Conservation (phyloP, 768 basidiomycete species). For the Boletus vinaceobasis region DNA sequence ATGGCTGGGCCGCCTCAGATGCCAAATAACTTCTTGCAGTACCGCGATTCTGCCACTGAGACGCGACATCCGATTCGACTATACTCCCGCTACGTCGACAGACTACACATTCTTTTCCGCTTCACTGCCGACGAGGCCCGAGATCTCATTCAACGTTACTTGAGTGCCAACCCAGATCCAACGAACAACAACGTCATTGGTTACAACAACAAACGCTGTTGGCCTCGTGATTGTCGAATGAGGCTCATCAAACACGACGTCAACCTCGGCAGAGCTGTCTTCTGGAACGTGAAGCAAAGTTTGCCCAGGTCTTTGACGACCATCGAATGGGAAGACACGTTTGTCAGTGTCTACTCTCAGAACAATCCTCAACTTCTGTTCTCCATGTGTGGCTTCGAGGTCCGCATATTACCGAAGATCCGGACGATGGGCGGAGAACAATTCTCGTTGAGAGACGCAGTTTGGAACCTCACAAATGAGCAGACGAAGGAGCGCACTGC, state of each 20-base stretch:
- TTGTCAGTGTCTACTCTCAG: conserved; percentile 94
- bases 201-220: conserved; percentile 98
- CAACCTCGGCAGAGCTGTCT: conserved; percentile 95
- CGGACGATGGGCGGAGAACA: conserved; percentile 94
- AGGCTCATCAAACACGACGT: conserved; percentile 99
- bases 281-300: conserved; percentile 99
- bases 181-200: conserved; percentile 99
- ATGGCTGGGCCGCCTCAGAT: conserved; percentile 98
- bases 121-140: conserved; percentile 97
- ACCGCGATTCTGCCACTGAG: conserved; percentile 91
- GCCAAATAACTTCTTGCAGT: conserved; percentile 99
- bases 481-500: conserved; percentile 97
- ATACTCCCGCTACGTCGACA: conserved; percentile 95
- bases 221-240: conserved; percentile 99
- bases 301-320: conserved; percentile 94
- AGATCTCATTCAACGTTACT: conserved; percentile 96
- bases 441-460: conserved; percentile 93
- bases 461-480: conserved; percentile 97
- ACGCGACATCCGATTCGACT: conserved; percentile 96
- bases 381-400: conserved; percentile 99
- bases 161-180: conserved; percentile 96
- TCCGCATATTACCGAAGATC: conserved; percentile 95
- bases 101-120: conserved; percentile 93
- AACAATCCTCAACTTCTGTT: conserved; percentile 97
- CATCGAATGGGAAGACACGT: conserved; percentile 99